Base-by-base conservation (phyloP, 257 asterid species). In the Solanum chmielewskii region DNA sequence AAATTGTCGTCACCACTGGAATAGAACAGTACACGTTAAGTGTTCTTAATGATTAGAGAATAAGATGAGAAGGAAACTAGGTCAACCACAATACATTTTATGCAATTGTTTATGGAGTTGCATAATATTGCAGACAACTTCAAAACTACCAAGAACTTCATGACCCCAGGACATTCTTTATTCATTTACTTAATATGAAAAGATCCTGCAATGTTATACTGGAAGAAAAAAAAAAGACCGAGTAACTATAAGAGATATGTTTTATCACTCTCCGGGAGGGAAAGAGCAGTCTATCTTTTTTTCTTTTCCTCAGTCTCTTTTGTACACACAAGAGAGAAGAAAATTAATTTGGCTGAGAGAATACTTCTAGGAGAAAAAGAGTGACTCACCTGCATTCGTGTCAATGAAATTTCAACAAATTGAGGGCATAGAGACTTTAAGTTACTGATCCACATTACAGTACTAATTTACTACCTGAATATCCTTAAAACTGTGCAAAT, bases 1-100 rank as follows among this genome's bases (percentile, higher is more conserved):
- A 44, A 49, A 70, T 68, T 21, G 33, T 86, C 59, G 29, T 86
- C 88, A 73, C 60, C 52, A 60, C 90, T 78, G 94, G 89, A 86
- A 77, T 88, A 89, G 75, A 62, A 84, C 0, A 66, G 31, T 49
- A 49, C 70, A 81, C 1, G 12, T 47, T 81, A 49, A 49, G 85
- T 31, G 20, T 29, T 10, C 18, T 31, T 81, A 49, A 11, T 29
- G 20, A 81, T 49, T 49, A 56, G 69, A 81, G 29, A 80, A 81
- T 47, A 21, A 31, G 20, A 81, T 16, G 66, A 80, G 12, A 11
- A 1, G 45, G 31, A 49, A 81, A 2, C 44, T 6, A 49, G 66
- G 84, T 27, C 10, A 47, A 45, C 27, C 39, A 80, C 69, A 80
- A 27, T 29, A 9, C 29, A 15, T 47, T 31, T 80, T 9, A 0